A percentile compares a stretch with the other conserved stretches of the same genome.
phyloP scores from a whole-genome alignment of 257 asterid genomes.

The Rubia yunnanensis region DNA sequence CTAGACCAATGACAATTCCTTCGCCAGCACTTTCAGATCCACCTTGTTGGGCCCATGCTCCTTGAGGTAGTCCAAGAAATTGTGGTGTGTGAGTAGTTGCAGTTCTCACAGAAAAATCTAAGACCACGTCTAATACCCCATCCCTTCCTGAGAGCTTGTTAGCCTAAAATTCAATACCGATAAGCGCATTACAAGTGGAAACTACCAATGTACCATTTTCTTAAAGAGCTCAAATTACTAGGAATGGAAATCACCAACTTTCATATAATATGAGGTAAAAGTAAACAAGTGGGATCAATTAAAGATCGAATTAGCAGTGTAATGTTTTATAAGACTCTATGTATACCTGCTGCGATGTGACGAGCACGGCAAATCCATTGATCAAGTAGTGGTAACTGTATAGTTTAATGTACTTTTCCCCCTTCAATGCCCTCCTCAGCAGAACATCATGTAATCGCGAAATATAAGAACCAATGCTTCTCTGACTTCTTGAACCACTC shows the following conservation, averaged over 20 bases:
- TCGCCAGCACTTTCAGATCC: constrained; percentile 91
- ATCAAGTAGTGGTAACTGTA: constrained; percentile 89
- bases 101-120: constrained; percentile 82
- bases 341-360: constrained; percentile 76
- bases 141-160: constrained; percentile 57
- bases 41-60: constrained; percentile 95
- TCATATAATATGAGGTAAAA: not conserved
- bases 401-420: constrained; percentile 80
- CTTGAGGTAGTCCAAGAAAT: constrained; percentile 89
- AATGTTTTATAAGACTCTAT: not conserved
- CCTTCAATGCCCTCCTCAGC: constrained; percentile 43
- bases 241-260: not conserved
- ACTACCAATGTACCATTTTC: not conserved
- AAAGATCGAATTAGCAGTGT: not conserved
- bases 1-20: constrained; percentile 84
- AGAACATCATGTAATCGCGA: constrained; percentile 73
- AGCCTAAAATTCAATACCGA: constrained; percentile 42
- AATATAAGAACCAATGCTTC: constrained; percentile 29
- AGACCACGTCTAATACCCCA: constrained; percentile 69
- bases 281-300: not conserved
- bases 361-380: constrained; percentile 89
- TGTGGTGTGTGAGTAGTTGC: constrained; percentile 96
- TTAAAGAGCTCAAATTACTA: not conserved
- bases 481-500: constrained; percentile 35
- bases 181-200: constrained; percentile 3